These are phyloP conservation scores for Rhododendron mucronatum DNA, from an alignment of 148 eudicot species.

Conservation along the genomic window DNA sequence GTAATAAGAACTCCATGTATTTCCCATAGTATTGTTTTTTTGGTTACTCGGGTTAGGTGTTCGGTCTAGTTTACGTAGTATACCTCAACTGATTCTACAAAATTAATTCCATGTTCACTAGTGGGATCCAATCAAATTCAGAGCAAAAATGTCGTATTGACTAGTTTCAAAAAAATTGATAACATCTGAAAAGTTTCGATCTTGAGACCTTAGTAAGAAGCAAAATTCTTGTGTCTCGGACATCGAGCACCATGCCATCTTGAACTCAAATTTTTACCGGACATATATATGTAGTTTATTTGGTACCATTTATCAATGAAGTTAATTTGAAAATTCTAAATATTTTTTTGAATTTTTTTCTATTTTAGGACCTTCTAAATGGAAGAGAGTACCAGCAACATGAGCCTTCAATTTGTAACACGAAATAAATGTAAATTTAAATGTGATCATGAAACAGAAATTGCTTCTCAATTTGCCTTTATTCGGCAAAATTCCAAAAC, in stretches of 20 bases:
- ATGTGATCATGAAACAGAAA: neutral
- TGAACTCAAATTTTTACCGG: too few species aligned
- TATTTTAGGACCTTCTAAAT: neutral
- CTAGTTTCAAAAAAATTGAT: neutral
- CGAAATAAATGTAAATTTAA: neutral
- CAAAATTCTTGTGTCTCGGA: neutral
- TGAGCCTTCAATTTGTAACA: neutral
- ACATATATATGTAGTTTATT: too few species aligned
- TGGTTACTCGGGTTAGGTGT: neutral
- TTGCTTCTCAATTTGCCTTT: slow-evolving; percentile 3
- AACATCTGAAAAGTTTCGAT: neutral
- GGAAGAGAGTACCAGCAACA: neutral
- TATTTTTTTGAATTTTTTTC: too few species aligned
- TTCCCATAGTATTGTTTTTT: neutral
- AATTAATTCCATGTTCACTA: neutral
- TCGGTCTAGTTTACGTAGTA: neutral
- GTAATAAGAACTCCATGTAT: neutral
- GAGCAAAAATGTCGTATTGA: neutral
- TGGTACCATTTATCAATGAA: neutral
- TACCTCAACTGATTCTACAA: neutral
- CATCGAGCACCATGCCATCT: too few species aligned
- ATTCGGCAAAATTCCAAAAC: slow-evolving; percentile 2
- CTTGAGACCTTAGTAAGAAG: neutral
- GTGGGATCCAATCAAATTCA: neutral
- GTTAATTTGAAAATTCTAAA: neutral